Evolutionary conservation across 495 filamentous ascomycete species (phyloP), one percentile per base, ranked within the genome.

Genomic region (Collariella sp.): DNA sequence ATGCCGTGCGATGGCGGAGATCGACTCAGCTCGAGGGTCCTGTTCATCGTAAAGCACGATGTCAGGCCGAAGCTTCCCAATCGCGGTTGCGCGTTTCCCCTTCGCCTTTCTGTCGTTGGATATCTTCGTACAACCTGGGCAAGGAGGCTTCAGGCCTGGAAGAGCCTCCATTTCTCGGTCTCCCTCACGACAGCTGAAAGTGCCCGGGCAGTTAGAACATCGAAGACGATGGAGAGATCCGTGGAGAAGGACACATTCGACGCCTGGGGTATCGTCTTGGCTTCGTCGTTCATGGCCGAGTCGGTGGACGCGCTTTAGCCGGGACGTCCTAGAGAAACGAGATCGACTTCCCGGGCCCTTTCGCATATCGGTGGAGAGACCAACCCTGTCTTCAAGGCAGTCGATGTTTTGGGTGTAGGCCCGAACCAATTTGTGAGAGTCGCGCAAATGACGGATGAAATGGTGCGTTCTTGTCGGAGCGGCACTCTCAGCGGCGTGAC

Each of bases 381-480:
- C 33, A 51, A 46, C 51, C 50, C 54, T 54, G 33, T 50, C 45
- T 54, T 58, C 46, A 54, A 58, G 51, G 31, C 45, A 50, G 50
- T 54, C 46, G 40, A 58, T 58, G 33, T 50, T 58, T 24, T 58
- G 40, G 56, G 56, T 58, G 31, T 58, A 58, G 50, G 40, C 44
- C 46, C 51, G 50, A 50, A 59, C 50, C 51, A 59, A 24, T 23
- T 43, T 59, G 19, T 51, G 23, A 49, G 44, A 33, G 40, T 54
- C 33, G 47, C 40, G 48, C 49, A 57, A 48, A 12, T 16, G 2
- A 52, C 18, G 23, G 49, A 58, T 58, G 26, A 52, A 52, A 33
- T 26, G 19, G 36, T 54, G 38, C 26, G 45, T 53, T 38, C 31
- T 51, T 56, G 54, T 56, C 24, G 47, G 54, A 24, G 10, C 40